A percentile compares a stretch with the other conserved stretches of the same genome.
phyloP scores from a whole-genome alignment of 2,329 filamentous ascomycete species.

The Sclerotinia minor region DNA sequence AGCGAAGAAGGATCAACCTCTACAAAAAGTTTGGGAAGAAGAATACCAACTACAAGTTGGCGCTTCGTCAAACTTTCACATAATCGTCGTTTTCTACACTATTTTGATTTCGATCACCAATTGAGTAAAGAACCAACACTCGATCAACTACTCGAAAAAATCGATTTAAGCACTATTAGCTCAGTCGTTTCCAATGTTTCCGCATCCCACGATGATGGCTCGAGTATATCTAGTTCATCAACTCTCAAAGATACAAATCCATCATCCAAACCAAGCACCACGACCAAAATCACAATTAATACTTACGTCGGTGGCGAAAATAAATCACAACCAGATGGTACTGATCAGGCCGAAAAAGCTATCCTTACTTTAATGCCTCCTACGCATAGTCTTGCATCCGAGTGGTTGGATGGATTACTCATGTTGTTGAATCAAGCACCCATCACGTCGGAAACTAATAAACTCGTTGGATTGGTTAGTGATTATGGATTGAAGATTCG shows the following conservation, averaged over 20 bases:
- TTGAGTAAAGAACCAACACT: constrained; percentile 66
- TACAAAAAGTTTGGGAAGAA: constrained; percentile 26
- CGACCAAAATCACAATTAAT: constrained; percentile 90
- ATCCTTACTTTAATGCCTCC: constrained; percentile 81
- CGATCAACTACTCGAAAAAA: constrained; percentile 73
- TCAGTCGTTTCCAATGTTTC: constrained; percentile 88
- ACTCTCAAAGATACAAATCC: constrained; percentile 43
- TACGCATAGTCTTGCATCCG: constrained; percentile 80
- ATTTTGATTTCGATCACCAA: constrained; percentile 75
- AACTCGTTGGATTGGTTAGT: constrained; percentile 79
- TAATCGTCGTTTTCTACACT: constrained; percentile 87
- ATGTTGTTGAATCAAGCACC: constrained; percentile 95
- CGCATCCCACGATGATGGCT: constrained; percentile 49
- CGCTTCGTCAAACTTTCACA: constrained; percentile 87
- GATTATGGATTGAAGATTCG: constrained; percentile 93
- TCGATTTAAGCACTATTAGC: constrained; percentile 84
- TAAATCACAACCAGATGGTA: constrained; percentile 39
- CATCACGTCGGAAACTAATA: constrained; percentile 95
- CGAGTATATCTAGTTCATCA: constrained; percentile 47
- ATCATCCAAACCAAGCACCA: constrained; percentile 42
- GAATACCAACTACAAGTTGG: constrained; percentile 50
- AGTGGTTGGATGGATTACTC: constrained; percentile 93
- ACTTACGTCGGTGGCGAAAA: constrained; percentile 54
- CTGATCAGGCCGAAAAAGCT: constrained; percentile 61
- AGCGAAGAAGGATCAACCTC: constrained; percentile 41